A percentile compares a stretch with the other conserved stretches of the same genome.
These are phyloP conservation scores for Avena insularis DNA, from an alignment of 176 grass and related monocot genomes.

Conservation along the genomic window DNA sequence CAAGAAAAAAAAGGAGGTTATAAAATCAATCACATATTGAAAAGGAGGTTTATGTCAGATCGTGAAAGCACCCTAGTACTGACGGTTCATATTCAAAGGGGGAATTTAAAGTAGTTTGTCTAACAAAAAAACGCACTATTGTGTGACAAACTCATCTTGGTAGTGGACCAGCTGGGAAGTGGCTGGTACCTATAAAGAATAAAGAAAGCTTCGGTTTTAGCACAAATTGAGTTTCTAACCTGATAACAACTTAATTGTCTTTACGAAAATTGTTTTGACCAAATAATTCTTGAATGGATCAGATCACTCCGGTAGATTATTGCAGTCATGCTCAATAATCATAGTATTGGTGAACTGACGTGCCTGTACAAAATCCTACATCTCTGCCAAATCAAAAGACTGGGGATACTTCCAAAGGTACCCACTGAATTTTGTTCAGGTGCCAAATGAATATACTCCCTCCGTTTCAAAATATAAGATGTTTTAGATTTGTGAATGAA, in stretches of 20 bases:
- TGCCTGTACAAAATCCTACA: not conserved
- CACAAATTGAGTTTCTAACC: conserved; percentile 24
- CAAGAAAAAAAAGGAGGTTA: not conserved
- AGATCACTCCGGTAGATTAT: conserved; percentile 5
- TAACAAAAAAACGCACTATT: conserved; percentile 19
- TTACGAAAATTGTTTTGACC: not conserved
- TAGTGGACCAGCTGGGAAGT: not conserved
- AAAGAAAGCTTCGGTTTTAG: conserved; percentile 1
- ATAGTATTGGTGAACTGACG: conserved; percentile 3
- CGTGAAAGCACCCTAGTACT: not conserved
- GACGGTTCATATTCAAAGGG: not conserved
- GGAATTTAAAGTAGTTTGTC: not conserved
- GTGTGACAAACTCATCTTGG: conserved; percentile 1
- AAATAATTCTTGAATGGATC: not conserved
- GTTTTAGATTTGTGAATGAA: too few species aligned
- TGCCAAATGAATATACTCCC: conserved; percentile 21
- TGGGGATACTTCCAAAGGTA: conserved; percentile 4
- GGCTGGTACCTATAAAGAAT: not conserved
- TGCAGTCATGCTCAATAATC: conserved; percentile 23
- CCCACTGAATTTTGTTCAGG: conserved; percentile 14
- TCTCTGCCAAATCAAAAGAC: conserved; percentile 8
- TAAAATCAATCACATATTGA: not conserved
- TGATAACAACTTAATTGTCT: not conserved
- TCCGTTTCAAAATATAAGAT: too few species aligned
- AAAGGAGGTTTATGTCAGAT: not conserved